Conservation (phyloP, 1,284 basidiomycete species). For the Ceratobasidium sp. region DNA sequence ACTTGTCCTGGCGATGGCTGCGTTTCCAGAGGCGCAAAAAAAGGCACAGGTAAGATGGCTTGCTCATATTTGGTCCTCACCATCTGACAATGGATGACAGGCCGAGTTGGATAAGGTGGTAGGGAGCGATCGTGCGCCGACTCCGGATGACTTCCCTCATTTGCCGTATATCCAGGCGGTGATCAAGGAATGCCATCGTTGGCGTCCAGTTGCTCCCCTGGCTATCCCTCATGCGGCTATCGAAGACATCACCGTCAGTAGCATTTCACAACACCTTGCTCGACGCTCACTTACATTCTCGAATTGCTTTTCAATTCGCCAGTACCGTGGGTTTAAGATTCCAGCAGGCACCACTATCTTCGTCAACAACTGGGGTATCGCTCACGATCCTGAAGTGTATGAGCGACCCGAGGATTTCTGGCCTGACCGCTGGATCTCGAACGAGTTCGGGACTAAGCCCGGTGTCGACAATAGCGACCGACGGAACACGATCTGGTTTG, state of each 20-base stretch:
- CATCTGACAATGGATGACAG: conserved; percentile 33
- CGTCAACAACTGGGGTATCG: conserved; percentile 39
- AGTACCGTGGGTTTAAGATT: conserved; percentile 43
- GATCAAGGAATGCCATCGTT: conserved; percentile 52
- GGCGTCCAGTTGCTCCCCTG: conserved; percentile 39
- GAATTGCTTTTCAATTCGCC: no score
- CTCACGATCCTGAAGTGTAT: conserved; percentile 42
- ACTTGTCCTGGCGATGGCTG: conserved; percentile 44
- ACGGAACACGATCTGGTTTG: conserved; percentile 40
- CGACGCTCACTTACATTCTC: background rate
- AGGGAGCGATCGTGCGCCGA: conserved; percentile 54
- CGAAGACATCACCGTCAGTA: conserved; percentile 35
- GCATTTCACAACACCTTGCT: background rate
- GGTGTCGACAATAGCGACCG: conserved; percentile 18
- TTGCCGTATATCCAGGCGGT: conserved; percentile 57
- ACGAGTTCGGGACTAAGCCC: conserved; percentile 42
- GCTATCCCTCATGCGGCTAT: conserved; percentile 41
- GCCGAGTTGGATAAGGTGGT: conserved; percentile 56
- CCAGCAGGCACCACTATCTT: conserved; percentile 43
- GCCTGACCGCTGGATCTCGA: conserved; percentile 43
- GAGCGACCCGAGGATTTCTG: conserved; percentile 42
- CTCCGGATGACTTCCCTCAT: conserved; percentile 51
- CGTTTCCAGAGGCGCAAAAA: conserved; percentile 43
- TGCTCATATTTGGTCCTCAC: no score
- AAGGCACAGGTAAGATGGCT: conserved; percentile 45